Conservation (phyloP, 1,284 basidiomycete genomes). For the Ceratobasidium sp. region DNA sequence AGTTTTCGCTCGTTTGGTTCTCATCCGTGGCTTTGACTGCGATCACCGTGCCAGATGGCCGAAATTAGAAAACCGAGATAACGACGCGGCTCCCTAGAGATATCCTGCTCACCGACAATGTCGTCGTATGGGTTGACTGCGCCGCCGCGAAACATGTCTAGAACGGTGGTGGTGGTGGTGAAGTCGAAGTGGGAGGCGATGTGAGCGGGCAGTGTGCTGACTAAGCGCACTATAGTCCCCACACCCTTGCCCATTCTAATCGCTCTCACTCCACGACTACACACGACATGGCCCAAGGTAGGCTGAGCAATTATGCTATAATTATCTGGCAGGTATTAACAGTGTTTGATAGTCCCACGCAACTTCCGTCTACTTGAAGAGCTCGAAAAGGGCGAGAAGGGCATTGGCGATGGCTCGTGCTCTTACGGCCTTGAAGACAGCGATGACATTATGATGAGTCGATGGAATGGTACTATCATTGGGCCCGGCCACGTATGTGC, state of each 20-base stretch:
- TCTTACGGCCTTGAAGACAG: slow-evolving; percentile 93
- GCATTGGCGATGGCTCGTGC: slow-evolving; percentile 97
- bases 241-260: slow-evolving; percentile 44
- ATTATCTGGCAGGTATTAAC: neutral
- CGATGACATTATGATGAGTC: slow-evolving; percentile 95
- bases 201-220: slow-evolving; percentile 19
- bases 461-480: slow-evolving; percentile 99
- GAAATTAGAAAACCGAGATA: neutral
- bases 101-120: slow-evolving; percentile 88
- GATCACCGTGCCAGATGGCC: neutral
- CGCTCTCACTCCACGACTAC: no score
- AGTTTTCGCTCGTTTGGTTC: slow-evolving; percentile 93
- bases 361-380: slow-evolving; percentile 97
- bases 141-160: slow-evolving; percentile 71
- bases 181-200: neutral
- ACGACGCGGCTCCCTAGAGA: neutral
- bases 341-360: slow-evolving; percentile 76
- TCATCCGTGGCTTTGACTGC: slow-evolving; percentile 94
- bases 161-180: slow-evolving; percentile 13
- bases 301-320: slow-evolving; percentile 22
- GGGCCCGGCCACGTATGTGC: slow-evolving; percentile 93
- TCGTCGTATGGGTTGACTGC: slow-evolving; percentile 90
- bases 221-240: slow-evolving; percentile 26
- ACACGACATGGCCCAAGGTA: slow-evolving; percentile 69
- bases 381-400: slow-evolving; percentile 99